A percentile compares a stretch with the other conserved stretches of the same genome.
Conservation (phyloP, 805 yeast genomes). For the Saccharomycopsis malanga region DNA sequence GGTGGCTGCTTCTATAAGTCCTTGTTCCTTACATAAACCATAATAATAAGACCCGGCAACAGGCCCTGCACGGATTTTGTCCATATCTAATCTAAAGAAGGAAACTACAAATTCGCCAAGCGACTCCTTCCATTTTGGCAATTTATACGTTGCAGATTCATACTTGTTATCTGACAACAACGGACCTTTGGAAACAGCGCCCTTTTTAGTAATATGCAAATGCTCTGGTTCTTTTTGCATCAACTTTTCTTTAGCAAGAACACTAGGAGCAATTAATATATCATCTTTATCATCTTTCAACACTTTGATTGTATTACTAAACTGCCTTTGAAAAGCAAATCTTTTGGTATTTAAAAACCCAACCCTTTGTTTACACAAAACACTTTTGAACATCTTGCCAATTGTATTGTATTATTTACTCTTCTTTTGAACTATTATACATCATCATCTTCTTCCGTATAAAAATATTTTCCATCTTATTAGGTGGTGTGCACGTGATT, state of each 20-base stretch:
- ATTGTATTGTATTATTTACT: too few relatives aligned
- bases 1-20: slow-evolving; percentile 59
- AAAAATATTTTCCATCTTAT: too few relatives aligned
- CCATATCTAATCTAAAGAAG: slow-evolving; percentile 76
- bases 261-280: slow-evolving; percentile 5
- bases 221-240: not conserved
- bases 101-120: slow-evolving; percentile 61
- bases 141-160: slow-evolving; percentile 32
- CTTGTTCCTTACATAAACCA: slow-evolving; percentile 82
- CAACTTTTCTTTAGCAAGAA: slow-evolving; percentile 1
- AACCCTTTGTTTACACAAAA: too few relatives aligned
- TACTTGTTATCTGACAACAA: slow-evolving; percentile 33
- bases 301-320: too few relatives aligned
- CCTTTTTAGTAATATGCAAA: not conserved
- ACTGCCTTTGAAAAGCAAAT: too few relatives aligned
- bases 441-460: too few relatives aligned
- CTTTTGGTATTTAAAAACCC: too few relatives aligned
- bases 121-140: slow-evolving; percentile 45
- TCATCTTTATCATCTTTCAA: not conserved
- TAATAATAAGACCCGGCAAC: slow-evolving; percentile 87
- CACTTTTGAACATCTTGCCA: too few relatives aligned
- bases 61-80: slow-evolving; percentile 85
- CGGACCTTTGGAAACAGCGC: slow-evolving; percentile 8
- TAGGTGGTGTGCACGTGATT: too few relatives aligned
- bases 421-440: not conserved